These are phyloP conservation scores for Coemansia sp. DNA, from an alignment of 192 early-diverging fungal genomes.

Conservation along the genomic window DNA sequence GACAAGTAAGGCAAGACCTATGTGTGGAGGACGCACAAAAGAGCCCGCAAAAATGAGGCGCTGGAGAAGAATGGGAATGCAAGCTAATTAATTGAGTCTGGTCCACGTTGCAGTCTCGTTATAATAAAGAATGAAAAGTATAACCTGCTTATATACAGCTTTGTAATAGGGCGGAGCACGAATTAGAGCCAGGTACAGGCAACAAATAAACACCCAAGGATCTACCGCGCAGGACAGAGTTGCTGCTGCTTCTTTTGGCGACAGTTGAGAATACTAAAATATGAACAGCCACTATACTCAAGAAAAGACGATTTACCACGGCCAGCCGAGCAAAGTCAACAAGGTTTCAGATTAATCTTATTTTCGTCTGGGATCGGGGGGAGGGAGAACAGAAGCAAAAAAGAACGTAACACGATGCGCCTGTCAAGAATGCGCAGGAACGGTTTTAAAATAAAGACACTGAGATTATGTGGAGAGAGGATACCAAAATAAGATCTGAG, in stretches of 20 bases:
- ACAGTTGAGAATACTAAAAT: slow-evolving; percentile 7
- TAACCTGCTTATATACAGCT: background rate
- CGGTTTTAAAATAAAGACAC: background rate
- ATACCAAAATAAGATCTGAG: background rate
- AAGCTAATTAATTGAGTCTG: slow-evolving; percentile 9
- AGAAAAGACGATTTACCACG: background rate
- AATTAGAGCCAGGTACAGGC: background rate
- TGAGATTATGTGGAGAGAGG: background rate
- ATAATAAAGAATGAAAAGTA: background rate
- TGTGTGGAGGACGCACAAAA: background rate
- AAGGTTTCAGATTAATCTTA: background rate
- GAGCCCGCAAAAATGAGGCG: slow-evolving; percentile 5
- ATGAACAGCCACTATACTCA: background rate
- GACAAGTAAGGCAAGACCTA: slow-evolving; percentile 6
- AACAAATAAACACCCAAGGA: background rate
- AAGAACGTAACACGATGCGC: background rate
- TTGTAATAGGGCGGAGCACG: background rate
- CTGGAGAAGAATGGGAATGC: slow-evolving; percentile 9
- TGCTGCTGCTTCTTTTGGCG: background rate
- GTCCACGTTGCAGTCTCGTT: background rate
- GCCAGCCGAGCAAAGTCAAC: background rate
- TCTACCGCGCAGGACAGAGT: background rate
- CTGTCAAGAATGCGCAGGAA: background rate
- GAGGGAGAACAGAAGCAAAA: slow-evolving; percentile 1
- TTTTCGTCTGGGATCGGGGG: background rate